Base-by-base conservation (phyloP, 2,329 filamentous ascomycete species). In the Bretziella fagacearum region DNA sequence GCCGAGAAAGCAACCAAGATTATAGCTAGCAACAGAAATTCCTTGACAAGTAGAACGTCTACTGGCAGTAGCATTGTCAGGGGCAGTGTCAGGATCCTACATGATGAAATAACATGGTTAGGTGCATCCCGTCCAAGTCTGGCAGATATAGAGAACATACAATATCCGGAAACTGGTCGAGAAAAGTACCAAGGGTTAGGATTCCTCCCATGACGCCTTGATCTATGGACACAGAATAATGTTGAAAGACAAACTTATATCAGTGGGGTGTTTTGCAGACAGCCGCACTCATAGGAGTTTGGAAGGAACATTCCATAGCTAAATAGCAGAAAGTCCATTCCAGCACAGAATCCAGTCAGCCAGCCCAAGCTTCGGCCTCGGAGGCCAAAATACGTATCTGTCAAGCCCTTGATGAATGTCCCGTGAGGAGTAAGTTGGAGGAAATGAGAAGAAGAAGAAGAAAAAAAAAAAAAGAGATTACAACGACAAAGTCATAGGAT, bases 141-240 rank as follows among this genome's bases (percentile, higher is more conserved):
- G n/a, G n/a, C n/a, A n/a, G n/a, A n/a, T n/a, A n/a, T n/a, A n/a
- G n/a, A n/a, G n/a, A n/a, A n/a, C n/a, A 7, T 13, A 69, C 62
- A 55, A 54, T 65, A 3, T 70, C 71, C 32, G 74, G 61, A 60
- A 80, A 79, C 55, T 70, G 74, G 1, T 56, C 50, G 15, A 77
- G 64, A 57, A 79, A 79, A 54, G 73, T 62, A 18, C 63, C 62
- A 42, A 87, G 70, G 2, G 80, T 84, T 48, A 89, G 65, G 53
- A 89, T 75, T 48, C 78, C 78, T 39, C 79, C 81, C 69, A 83
- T 85, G 7, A 84, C 79, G 57, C 81, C 77, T 61, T 82, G 79
- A 59, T 84, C 81, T 42, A 23, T n/a, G n/a, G n/a, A n/a, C n/a
- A n/a, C n/a, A n/a, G n/a, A n/a, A n/a, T n/a, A n/a, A n/a, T n/a